These are phyloP conservation scores for Aspergillus sp. DNA, from an alignment of 2,329 filamentous ascomycete genomes.

Conservation along the genomic window DNA sequence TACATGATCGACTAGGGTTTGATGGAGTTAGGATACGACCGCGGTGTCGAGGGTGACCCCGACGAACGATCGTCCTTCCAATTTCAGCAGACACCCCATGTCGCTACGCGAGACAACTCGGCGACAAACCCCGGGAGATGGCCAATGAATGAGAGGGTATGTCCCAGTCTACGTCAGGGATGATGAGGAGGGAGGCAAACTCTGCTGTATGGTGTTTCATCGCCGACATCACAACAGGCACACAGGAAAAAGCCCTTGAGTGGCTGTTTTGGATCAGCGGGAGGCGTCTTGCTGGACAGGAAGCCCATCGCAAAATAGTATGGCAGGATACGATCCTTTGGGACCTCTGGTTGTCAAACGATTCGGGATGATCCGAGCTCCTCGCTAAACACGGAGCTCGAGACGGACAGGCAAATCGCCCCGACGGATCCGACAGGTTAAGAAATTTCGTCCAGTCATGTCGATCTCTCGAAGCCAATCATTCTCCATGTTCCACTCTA, in stretches of 20 bases:
- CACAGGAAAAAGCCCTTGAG: neutral
- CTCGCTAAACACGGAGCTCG: neutral
- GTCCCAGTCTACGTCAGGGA: neutral
- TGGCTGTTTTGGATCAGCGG: slow-evolving; percentile 1
- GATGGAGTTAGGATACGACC: neutral
- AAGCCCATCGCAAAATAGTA: neutral
- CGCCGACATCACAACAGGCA: neutral
- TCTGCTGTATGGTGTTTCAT: neutral
- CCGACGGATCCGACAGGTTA: slow-evolving; percentile 1
- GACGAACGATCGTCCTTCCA: neutral
- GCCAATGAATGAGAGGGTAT: neutral
- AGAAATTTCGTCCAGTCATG: neutral
- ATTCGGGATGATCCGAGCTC: slow-evolving; percentile 14
- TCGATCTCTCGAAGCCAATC: slow-evolving; percentile 2
- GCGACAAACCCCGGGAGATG: neutral
- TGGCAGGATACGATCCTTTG: neutral
- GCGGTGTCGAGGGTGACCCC: neutral
- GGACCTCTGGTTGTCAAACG: neutral
- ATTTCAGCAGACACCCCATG: neutral
- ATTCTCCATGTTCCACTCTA: neutral
- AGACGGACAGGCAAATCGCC: slow-evolving; percentile 1
- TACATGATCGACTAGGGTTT: slow-evolving; percentile 1
- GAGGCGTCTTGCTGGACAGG: neutral
- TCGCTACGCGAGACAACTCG: neutral
- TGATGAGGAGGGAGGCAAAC: neutral